phyloP scores from a whole-genome alignment of 495 filamentous ascomycete genomes.

The Emericellopsis terricola region DNA sequence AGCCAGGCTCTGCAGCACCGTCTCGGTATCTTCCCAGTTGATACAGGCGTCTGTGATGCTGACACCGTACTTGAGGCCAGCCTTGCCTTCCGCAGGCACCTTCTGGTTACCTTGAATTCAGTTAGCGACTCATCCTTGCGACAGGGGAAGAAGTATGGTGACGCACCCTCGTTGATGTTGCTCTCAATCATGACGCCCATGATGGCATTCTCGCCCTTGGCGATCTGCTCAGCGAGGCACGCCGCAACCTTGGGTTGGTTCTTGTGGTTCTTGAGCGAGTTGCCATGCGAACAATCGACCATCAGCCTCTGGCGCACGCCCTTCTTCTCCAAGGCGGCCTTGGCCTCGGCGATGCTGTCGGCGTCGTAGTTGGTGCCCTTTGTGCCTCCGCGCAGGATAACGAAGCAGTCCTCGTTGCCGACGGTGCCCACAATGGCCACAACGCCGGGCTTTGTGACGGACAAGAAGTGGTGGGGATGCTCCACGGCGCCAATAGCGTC shows the following conservation, averaged over 20 bases:
- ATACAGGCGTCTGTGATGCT: conserved; percentile 98
- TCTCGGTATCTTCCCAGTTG: conserved; percentile 80
- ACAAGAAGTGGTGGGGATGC: conserved; percentile 94
- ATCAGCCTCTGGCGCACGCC: conserved; percentile 63
- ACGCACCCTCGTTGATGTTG: conserved; percentile 76
- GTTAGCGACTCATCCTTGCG: too few species aligned
- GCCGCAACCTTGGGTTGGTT: conserved; percentile 94
- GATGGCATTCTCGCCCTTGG: conserved; percentile 66
- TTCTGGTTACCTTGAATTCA: conserved; percentile 55
- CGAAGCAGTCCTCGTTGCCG: conserved; percentile 97
- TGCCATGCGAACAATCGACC: conserved; percentile 97
- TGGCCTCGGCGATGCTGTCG: conserved; percentile 60
- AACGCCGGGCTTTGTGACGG: conserved; percentile 92
- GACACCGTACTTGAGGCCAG: conserved; percentile 81
- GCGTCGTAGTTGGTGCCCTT: conserved; percentile 88
- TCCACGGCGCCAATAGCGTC: conserved; percentile 91
- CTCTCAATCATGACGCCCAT: conserved; percentile 99
- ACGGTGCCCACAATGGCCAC: conserved; percentile 90
- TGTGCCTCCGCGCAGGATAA: conserved; percentile 87
- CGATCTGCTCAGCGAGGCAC: conserved; percentile 66
- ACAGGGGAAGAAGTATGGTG: background rate
- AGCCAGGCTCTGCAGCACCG: conserved; percentile 60
- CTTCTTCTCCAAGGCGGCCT: conserved; percentile 45
- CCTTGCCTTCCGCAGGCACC: conserved; percentile 75
- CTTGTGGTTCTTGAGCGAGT: conserved; percentile 88